Conservation (phyloP, 2,329 filamentous ascomycete genomes). For the Aspergillus sp. region DNA sequence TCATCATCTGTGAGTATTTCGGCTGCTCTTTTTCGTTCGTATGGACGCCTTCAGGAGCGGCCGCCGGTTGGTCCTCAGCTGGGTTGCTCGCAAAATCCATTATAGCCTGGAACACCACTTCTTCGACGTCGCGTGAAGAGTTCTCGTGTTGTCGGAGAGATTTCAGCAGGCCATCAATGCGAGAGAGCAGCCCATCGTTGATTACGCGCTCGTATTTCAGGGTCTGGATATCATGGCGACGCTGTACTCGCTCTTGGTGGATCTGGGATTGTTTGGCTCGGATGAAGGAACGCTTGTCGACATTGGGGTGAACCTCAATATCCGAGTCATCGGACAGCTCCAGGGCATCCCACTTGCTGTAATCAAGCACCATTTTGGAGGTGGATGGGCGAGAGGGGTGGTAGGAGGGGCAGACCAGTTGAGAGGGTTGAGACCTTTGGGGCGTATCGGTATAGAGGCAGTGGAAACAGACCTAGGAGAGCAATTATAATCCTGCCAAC, state of each 20-base stretch:
- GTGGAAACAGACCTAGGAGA: background rate
- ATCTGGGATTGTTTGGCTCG: slow-evolving; percentile 97
- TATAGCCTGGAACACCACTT: slow-evolving; percentile 80
- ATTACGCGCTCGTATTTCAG: slow-evolving; percentile 82
- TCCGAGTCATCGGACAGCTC: slow-evolving; percentile 98
- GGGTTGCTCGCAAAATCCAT: slow-evolving; percentile 69
- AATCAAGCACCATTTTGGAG: slow-evolving; percentile 50
- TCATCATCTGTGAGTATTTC: slow-evolving; percentile 95
- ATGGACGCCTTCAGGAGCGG: slow-evolving; percentile 70
- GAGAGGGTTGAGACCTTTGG: background rate
- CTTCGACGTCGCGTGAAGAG: slow-evolving; percentile 56
- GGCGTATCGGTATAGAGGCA: background rate
- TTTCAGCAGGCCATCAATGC: slow-evolving; percentile 69
- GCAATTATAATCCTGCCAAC: slow-evolving; percentile 1
- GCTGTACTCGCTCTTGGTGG: slow-evolving; percentile 77
- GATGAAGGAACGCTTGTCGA: slow-evolving; percentile 97
- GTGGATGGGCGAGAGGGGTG: slow-evolving; percentile 12
- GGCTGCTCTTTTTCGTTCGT: slow-evolving; percentile 64
- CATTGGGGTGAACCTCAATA: slow-evolving; percentile 96
- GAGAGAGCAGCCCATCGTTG: slow-evolving; percentile 79
- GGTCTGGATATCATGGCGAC: slow-evolving; percentile 80
- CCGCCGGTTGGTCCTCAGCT: slow-evolving; percentile 64
- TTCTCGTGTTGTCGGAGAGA: slow-evolving; percentile 66
- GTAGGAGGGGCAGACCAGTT: slow-evolving; percentile 9
- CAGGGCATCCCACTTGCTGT: slow-evolving; percentile 62